Evolutionary conservation across 1,139 yeast genomes (phyloP), one percentile per base, ranked within the genome.

Genomic region (Protomyces inouyei): DNA sequence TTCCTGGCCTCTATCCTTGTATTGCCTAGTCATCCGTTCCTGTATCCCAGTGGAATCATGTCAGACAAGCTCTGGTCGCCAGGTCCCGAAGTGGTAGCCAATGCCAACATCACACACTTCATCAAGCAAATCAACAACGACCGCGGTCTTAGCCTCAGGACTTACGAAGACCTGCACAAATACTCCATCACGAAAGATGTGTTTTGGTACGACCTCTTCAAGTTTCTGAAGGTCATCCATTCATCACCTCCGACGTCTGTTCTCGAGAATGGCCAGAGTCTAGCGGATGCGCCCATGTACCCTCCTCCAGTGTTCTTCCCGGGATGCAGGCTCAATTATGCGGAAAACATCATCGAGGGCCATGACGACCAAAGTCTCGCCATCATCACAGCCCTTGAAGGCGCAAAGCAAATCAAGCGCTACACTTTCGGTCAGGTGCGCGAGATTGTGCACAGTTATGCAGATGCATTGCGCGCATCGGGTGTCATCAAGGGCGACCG

Each of bases 271-370:
- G 16, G 18, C 48, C 64, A 55, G 23, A 69, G 61, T 21, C 66
- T 64, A 36, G 60, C 36, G 16, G 38, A 67, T 25, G 63, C 65
- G n/a, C 67, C 68, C 14, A 55, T 69, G 64, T 67, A 64, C 36
- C 71, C 71, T 6, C 68, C 70, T 12, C 70, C 69, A 18, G 51
- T 32, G 32, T 69, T 69, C 54, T 69, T 69, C 48, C 55, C 65
- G 14, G 70, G 68, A n/a, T 69, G 71, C n/a, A 56, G 57, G 18
- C 54, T 69, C 14, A 67, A 68, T 18, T 69, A 69, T 51, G 71
- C 71, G 2, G 65, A 69, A 61, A 69, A 69, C 54, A 57, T 69
- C 21, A 68, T 69, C 16, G 68, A 68, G 8, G 57, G 61, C 10
- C 66, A 67, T 18, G 66, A 69, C 28, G 59, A 59, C 12, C 48